phyloP scores from a whole-genome alignment of 1,284 basidiomycete genomes.

The Cryptococcus maquisensis region DNA sequence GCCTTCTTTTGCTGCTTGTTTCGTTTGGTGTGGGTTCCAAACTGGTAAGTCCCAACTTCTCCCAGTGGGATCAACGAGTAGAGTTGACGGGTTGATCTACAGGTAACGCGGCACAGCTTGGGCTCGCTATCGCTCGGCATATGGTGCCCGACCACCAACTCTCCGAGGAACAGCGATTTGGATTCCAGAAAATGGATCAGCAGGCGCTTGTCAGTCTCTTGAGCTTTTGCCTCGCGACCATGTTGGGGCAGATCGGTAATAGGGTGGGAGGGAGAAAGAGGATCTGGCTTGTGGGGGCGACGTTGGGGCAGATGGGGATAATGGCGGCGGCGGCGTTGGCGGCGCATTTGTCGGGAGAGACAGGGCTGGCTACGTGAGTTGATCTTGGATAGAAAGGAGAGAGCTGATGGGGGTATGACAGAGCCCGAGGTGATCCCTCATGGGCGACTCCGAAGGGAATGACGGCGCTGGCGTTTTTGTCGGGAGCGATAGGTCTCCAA shows the following conservation, averaged over 20 bases:
- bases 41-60: conserved; percentile 43
- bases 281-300: conserved; percentile 69
- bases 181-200: conserved; percentile 68
- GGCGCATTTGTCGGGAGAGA: conserved; percentile 56
- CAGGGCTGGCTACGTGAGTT: conserved; percentile 55
- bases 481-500: conserved; percentile 64
- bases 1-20: conserved; percentile 71
- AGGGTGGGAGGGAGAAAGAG: conserved; percentile 66
- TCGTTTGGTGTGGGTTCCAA: conserved; percentile 81
- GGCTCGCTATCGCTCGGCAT: conserved; percentile 59
- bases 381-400: background rate
- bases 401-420: conserved; percentile 1
- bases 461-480: conserved; percentile 66
- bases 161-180: conserved; percentile 49
- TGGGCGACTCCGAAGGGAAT: conserved; percentile 65
- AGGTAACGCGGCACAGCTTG: conserved; percentile 53
- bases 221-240: conserved; percentile 56
- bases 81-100: too few relatives aligned
- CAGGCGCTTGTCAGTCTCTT: conserved; percentile 72
- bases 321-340: conserved; percentile 66
- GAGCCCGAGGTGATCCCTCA: conserved; percentile 57
- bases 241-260: conserved; percentile 44
- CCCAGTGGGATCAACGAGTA: too few relatives aligned
- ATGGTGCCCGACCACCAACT: conserved; percentile 52
- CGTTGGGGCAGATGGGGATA: conserved; percentile 66